Evolutionary conservation across 495 filamentous ascomycete genomes (phyloP).

Genomic region (Xylaria cubensis): DNA sequence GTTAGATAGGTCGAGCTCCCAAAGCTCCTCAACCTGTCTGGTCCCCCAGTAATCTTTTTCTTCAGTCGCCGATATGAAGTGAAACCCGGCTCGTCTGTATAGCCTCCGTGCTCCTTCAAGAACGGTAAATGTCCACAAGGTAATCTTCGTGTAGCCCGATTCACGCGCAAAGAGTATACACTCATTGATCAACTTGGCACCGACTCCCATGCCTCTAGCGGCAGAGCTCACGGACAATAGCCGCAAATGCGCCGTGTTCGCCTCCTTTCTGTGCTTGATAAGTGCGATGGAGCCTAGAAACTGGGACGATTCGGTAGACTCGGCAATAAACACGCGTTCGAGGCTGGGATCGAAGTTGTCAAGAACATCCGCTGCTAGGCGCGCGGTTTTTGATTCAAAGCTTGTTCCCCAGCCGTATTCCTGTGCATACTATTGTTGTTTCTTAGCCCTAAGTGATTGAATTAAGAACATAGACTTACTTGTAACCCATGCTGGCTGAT

Average conservation of each 20-base stretch:
- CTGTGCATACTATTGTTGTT: not conserved
- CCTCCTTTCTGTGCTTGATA: slow-evolving; percentile 8
- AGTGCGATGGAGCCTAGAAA: slow-evolving; percentile 17
- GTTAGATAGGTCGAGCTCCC: not conserved
- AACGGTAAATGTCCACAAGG: slow-evolving; percentile 2
- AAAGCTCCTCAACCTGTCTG: not conserved
- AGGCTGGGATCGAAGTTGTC: slow-evolving; percentile 9
- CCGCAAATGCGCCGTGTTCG: slow-evolving; percentile 15
- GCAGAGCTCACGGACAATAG: slow-evolving; percentile 4
- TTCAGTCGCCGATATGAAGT: not conserved
- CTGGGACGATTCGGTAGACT: not conserved
- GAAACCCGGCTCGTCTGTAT: slow-evolving; percentile 16
- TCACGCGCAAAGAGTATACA: slow-evolving; percentile 17
- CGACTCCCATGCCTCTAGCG: slow-evolving; percentile 14
- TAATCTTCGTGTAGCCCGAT: slow-evolving; percentile 5
- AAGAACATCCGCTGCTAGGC: slow-evolving; percentile 2
- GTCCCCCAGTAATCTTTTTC: slow-evolving; percentile 9
- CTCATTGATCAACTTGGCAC: not conserved
- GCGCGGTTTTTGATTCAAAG: slow-evolving; percentile 7
- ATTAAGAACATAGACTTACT: not conserved
- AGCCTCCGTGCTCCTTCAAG: slow-evolving; percentile 17
- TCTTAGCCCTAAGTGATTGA: not conserved
- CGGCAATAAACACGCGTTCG: slow-evolving; percentile 2
- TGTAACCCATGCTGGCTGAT: slow-evolving; percentile 4
- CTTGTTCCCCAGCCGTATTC: slow-evolving; percentile 11